phyloP scores from a whole-genome alignment of 331 rosid species.

The Acacia concinna region DNA sequence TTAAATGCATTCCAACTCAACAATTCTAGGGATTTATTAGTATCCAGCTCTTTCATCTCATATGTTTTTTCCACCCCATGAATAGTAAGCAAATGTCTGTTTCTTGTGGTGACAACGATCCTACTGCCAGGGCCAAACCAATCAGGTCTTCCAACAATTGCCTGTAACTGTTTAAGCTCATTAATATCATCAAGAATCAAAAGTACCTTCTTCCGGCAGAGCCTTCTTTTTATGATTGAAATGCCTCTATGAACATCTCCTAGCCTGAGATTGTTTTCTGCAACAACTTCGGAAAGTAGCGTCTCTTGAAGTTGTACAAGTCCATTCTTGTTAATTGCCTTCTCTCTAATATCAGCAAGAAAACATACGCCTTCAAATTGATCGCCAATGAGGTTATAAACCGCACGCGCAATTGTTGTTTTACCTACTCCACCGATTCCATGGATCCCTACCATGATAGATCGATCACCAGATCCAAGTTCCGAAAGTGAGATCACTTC shows the following conservation, averaged over 20 bases:
- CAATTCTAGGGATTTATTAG: too few species aligned
- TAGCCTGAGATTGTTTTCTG: background rate
- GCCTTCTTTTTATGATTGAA: background rate
- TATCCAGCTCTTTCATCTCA: background rate
- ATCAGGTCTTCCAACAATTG: background rate
- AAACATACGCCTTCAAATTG: background rate
- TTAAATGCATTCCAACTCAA: too few species aligned
- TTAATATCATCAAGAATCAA: background rate
- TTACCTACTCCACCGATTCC: conserved; percentile 11
- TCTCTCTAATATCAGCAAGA: conserved; percentile 10
- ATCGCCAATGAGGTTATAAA: background rate
- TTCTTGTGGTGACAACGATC: background rate
- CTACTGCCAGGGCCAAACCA: background rate
- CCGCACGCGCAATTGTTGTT: background rate
- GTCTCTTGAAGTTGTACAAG: background rate
- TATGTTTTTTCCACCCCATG: background rate
- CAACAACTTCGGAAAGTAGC: background rate
- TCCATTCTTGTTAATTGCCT: background rate
- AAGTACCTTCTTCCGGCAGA: background rate
- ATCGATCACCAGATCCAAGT: background rate
- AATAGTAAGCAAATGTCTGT: background rate
- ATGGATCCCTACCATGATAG: background rate
- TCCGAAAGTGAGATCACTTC: background rate
- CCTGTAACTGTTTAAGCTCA: background rate
- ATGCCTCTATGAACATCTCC: background rate